Evolutionary conservation across 2,329 filamentous ascomycete genomes (phyloP), one percentile per base, ranked within the genome.

Genomic region (Hypocreales sp.): DNA sequence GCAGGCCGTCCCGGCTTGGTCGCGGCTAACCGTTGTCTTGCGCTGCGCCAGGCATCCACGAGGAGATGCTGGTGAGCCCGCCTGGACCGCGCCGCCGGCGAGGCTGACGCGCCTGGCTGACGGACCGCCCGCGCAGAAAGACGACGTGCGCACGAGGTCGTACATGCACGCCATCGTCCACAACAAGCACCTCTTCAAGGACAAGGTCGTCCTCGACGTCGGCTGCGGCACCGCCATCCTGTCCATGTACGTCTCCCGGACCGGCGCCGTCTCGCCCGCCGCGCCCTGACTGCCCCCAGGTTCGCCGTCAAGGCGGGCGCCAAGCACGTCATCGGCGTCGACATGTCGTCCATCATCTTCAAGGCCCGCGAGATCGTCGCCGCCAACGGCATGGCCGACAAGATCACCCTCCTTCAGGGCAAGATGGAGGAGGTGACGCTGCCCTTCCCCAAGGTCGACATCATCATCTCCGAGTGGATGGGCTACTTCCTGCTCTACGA

Each of bases 401-500:
- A 93, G 71, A 94, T 98, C 54, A 95, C 90, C 28, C 72, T 98
- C 33, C 72, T 98, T 38, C 90, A 95, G 64, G 90, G 90, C 53
- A 98, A 98, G 72, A 98, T 98, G 90, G 90, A 98, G 64, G 90
- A 98, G 61, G 84, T 98, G 24, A 66, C 79, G 47, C 66, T 98
- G 36, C 90, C 90, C 13, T 93, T 79, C 58, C 79, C 83, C 47
- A 81, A 95, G 60, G 90, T 98, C 39, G 90, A 98, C 50, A 98
- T 98, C 52, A 98, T 98, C 60, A 92, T 98, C 53, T 95, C 87
- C 2, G 90, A 98, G 65, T 98, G 90, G 90, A 98, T 98, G 90
- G 90, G 90, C 19, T 98, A 98, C 64, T 95, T 95, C 65, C 64
- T 98, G 28, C 74, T 98, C 35, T 98, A 98, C 60, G 90, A 98